A percentile compares a stretch with the other conserved stretches of the same genome.
These are phyloP conservation scores for Nothophaeocryptopus gaeumannii DNA, from an alignment of 2,329 filamentous ascomycete genomes.

Conservation along the genomic window DNA sequence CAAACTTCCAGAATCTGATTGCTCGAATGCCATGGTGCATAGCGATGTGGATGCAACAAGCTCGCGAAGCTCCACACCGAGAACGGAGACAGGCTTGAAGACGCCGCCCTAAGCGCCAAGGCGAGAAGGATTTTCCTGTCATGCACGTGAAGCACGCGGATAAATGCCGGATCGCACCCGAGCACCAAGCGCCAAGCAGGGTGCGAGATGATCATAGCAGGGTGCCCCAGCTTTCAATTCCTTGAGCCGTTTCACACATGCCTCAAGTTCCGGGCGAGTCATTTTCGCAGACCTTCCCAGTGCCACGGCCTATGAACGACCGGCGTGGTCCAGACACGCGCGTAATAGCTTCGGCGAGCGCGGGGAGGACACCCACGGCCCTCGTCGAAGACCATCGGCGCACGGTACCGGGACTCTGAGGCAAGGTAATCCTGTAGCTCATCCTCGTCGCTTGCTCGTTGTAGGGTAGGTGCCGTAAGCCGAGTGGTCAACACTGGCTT, in stretches of 20 bases:
- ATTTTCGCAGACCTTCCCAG: neutral
- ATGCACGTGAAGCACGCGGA: too few relatives aligned
- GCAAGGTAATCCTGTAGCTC: neutral
- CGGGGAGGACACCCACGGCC: neutral
- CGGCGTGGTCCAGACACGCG: neutral
- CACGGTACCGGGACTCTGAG: too few relatives aligned
- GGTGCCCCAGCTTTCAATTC: constrained; percentile 3
- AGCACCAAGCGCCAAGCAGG: constrained; percentile 1
- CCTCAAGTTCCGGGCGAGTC: neutral
- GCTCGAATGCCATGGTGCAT: too few relatives aligned
- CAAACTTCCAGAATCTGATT: too few relatives aligned
- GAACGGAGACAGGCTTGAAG: neutral
- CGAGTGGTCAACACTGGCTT: constrained; percentile 36
- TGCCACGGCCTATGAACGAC: too few relatives aligned
- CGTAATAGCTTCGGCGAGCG: constrained; percentile 9
- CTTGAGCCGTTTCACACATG: constrained; percentile 1
- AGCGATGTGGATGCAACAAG: neutral
- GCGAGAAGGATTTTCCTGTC: neutral
- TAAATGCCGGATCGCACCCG: neutral
- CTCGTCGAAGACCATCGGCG: too few relatives aligned
- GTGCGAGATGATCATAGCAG: constrained; percentile 4
- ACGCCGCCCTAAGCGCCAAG: constrained; percentile 2
- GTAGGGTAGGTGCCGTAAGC: constrained; percentile 17
- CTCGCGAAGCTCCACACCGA: constrained; percentile 5
- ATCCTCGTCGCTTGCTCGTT: constrained; percentile 22